Conservation (phyloP, 2,329 filamentous ascomycete genomes). For the Cyphellophora attinorum region DNA sequence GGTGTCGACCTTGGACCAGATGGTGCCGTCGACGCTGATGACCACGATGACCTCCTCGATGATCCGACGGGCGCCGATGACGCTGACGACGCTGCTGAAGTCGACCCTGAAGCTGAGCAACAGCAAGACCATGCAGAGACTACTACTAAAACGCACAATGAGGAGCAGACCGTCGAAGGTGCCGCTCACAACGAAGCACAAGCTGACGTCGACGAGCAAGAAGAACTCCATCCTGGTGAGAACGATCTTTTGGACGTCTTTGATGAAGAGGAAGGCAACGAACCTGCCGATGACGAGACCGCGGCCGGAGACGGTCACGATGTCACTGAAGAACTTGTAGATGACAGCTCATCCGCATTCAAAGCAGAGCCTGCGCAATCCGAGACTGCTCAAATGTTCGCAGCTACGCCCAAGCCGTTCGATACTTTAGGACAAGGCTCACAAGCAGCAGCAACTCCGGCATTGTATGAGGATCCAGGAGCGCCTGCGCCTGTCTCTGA, state of each 20-base stretch:
- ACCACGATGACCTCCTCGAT: slow-evolving; percentile 1
- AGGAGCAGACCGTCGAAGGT: slow-evolving; percentile 2
- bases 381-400: too few species aligned
- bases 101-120: slow-evolving; percentile 5
- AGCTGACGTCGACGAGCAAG: neutral
- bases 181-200: slow-evolving; percentile 2
- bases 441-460: too few species aligned
- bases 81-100: neutral
- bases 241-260: slow-evolving; percentile 1
- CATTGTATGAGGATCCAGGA: too few species aligned
- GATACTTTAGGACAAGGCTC: too few species aligned
- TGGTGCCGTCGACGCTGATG: neutral
- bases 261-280: neutral
- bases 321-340: slow-evolving; percentile 6
- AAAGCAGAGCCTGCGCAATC: slow-evolving; percentile 5
- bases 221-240: neutral
- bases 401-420: too few species aligned
- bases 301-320: neutral
- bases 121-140: too few species aligned
- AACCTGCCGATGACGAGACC: neutral
- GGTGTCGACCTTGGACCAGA: neutral
- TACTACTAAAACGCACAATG: too few species aligned
- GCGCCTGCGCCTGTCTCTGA: too few species aligned
- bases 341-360: slow-evolving; percentile 12
- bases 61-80: neutral